These are phyloP conservation scores for Aureobasidium sp. DNA, from an alignment of 2,329 filamentous ascomycete species.

Conservation along the genomic window DNA sequence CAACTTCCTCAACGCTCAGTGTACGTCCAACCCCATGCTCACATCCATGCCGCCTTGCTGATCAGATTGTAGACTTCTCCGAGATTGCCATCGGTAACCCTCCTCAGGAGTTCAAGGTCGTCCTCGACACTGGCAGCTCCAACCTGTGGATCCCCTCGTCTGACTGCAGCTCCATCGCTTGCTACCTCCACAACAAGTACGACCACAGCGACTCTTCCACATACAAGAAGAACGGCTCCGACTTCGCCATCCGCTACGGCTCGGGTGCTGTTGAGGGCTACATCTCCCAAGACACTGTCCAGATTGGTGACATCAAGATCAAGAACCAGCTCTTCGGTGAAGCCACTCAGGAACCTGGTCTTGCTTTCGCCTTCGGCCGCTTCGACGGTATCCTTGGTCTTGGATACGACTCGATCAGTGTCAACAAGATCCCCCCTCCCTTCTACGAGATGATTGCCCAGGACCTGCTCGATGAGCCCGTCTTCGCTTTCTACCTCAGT, in stretches of 20 bases:
- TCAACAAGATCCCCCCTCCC: conserved; percentile 88
- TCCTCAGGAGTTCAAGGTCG: conserved; percentile 94
- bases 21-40: conserved; percentile 48
- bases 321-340: conserved; percentile 93
- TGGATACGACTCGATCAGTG: conserved; percentile 92
- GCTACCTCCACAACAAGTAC: conserved; percentile 96
- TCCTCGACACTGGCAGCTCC: conserved; percentile 96
- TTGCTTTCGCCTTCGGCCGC: conserved; percentile 94
- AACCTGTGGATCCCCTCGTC: conserved; percentile 97
- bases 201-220: conserved; percentile 82
- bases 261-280: conserved; percentile 92
- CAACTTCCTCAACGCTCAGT: conserved; percentile 99
- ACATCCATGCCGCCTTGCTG: not conserved
- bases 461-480: conserved; percentile 78
- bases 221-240: conserved; percentile 87
- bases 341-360: conserved; percentile 87
- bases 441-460: conserved; percentile 96
- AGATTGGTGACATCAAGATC: conserved; percentile 82
- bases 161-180: conserved; percentile 90
- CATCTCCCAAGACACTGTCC: conserved; percentile 79
- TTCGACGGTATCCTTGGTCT: conserved; percentile 97
- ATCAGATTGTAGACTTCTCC: conserved; percentile 68
- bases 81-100: conserved; percentile 90
- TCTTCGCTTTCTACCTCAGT: conserved; percentile 95
- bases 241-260: conserved; percentile 91